Base-by-base conservation (phyloP, 805 yeast species). In the Starmerella khaoyaiensis region DNA sequence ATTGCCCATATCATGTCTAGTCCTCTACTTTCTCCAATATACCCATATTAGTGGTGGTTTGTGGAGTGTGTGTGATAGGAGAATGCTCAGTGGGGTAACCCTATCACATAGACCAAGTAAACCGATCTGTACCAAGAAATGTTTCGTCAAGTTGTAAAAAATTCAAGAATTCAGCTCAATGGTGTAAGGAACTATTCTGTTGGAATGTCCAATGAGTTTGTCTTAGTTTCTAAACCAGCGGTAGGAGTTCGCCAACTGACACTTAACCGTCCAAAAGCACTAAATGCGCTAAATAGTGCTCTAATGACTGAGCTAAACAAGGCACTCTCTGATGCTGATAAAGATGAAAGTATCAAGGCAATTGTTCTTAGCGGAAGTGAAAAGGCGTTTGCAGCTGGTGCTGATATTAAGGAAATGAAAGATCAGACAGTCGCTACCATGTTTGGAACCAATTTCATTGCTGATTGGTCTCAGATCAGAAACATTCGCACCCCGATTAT, bases 341-440 rank as follows among this genome's bases (percentile, higher is more conserved):
- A 50, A 16, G 70, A 59, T 41, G 43, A 46, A 17, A 49, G 50
- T 21, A 51, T 63, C 41, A 69, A 69, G 2, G 69, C 72, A 5
- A 64, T 65, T 28, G 69, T 69, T 11, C 38, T 69, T 23, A 67
- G 72, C 10, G 74, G 74, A 1, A 52, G 53, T 28, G 60, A 60
- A 39, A 54, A 51, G 41, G 72, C 71, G 3, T 69, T 69, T 46
- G 73, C 74, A 25, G 72, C 74, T 7, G 74, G 74, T 14, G 74
- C 74, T 10, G 74, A 69, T 46, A 69, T 69, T 55, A 66, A 67
- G 52, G 69, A 67, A 51, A 67, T 69, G 71, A 52, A 58, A 45
- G 51, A 52, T 46, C 49, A 56, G 45, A 52, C 60, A 1, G 55
- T 60, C 24, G 60, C 63, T 21, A 58, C 58, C 16, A 64, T 61